A percentile compares a stretch with the other conserved stretches of the same genome.
Evolutionary conservation across 2,329 filamentous ascomycete species (phyloP).

Genomic region (Penicillium sp.): DNA sequence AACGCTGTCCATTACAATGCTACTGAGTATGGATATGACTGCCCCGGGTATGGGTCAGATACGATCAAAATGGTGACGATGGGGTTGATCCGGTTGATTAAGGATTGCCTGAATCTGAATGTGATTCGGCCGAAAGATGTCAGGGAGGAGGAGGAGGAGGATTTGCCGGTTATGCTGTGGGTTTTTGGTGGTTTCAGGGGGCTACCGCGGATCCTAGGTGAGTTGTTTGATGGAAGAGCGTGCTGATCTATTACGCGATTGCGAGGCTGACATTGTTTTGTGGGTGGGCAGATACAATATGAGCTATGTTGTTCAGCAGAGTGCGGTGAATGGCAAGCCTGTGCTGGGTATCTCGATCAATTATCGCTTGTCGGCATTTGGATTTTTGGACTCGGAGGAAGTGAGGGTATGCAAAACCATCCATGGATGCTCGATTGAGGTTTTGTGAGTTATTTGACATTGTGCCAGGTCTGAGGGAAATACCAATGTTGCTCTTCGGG

Average conservation of each 20-base stretch:
- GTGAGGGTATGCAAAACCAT: slow-evolving; percentile 21
- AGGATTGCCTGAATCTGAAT: slow-evolving; percentile 34
- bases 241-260: neutral
- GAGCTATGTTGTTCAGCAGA: slow-evolving; percentile 34
- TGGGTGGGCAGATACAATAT: slow-evolving; percentile 31
- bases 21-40: slow-evolving; percentile 33
- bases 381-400: slow-evolving; percentile 35
- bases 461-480: slow-evolving; percentile 27
- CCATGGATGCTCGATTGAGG: no score
- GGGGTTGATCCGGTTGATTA: slow-evolving; percentile 23
- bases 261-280: neutral
- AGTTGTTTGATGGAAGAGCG: neutral
- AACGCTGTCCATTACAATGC: slow-evolving; percentile 28
- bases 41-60: slow-evolving; percentile 35
- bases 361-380: slow-evolving; percentile 34
- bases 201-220: slow-evolving; percentile 35
- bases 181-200: slow-evolving; percentile 36
- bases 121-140: slow-evolving; percentile 23
- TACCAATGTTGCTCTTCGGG: slow-evolving; percentile 33
- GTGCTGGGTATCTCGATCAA: slow-evolving; percentile 36
- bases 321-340: slow-evolving; percentile 29
- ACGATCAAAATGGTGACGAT: slow-evolving; percentile 23
- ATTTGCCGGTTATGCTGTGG: slow-evolving; percentile 34
- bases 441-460: neutral
- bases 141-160: slow-evolving; percentile 7